These are phyloP conservation scores for Tetradesmus obliquus DNA, from an alignment of 139 green algal genomes.

Conservation along the genomic window DNA sequence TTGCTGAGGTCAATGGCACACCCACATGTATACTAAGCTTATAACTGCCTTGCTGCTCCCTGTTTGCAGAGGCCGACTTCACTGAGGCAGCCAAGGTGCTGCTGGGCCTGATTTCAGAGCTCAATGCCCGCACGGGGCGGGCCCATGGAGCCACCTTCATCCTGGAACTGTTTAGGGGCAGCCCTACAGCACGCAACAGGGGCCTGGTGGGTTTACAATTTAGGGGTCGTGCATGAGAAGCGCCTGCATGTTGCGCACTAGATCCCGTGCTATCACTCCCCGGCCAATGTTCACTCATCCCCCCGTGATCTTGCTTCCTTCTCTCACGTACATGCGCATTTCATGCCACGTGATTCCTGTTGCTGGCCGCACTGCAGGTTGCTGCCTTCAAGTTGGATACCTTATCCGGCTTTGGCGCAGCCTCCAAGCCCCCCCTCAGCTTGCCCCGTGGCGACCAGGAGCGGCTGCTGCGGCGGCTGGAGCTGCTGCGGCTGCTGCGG, in stretches of 20 bases:
- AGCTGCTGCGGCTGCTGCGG: slow-evolving; percentile 56
- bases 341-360: too few species aligned
- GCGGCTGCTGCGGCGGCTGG: slow-evolving; percentile 66
- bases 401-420: slow-evolving; percentile 54
- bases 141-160: slow-evolving; percentile 27
- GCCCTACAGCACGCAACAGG: slow-evolving; percentile 30
- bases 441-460: slow-evolving; percentile 31
- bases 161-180: slow-evolving; percentile 45
- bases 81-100: slow-evolving; percentile 57
- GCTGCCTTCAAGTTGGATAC: slow-evolving; percentile 42
- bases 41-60: not conserved
- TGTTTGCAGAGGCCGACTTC: slow-evolving; percentile 59
- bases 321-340: not conserved
- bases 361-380: not conserved
- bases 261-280: not conserved
- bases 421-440: slow-evolving; percentile 31
- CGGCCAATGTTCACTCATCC: not conserved
- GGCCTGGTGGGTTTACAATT: not conserved
- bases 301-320: not conserved
- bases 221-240: slow-evolving; percentile 29
- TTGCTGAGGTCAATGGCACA: too few species aligned
- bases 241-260: slow-evolving; percentile 10
- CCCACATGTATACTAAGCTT: not conserved
- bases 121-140: not conserved
- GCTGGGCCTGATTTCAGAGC: slow-evolving; percentile 48